A percentile compares a stretch with the other conserved stretches of the same genome.
Evolutionary conservation across 2,329 filamentous ascomycete species (phyloP).

Genomic region (Colletotrichum sp.): DNA sequence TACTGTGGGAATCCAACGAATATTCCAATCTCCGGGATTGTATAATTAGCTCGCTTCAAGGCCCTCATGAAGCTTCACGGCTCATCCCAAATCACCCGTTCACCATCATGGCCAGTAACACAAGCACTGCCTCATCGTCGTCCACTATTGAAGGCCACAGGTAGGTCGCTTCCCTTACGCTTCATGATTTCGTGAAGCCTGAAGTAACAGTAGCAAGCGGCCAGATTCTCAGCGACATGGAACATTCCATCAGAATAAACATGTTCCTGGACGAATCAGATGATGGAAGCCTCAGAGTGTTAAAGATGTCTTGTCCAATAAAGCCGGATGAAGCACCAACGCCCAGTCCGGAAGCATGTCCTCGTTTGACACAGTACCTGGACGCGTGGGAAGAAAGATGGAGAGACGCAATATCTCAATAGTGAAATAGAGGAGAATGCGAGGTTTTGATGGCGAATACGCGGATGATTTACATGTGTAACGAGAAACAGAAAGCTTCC

Average conservation of each 20-base stretch:
- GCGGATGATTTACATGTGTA: neutral
- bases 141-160: neutral
- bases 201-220: neutral
- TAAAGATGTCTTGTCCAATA: neutral
- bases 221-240: fast-evolving
- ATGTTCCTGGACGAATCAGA: neutral
- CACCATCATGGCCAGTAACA: neutral
- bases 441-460: neutral
- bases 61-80: fast-evolving
- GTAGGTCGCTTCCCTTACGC: neutral
- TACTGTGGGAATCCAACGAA: fast-evolving
- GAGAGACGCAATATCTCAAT: neutral
- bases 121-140: neutral
- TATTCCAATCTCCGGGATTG: fast-evolving
- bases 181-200: too few relatives aligned
- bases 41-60: neutral
- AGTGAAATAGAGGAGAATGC: neutral
- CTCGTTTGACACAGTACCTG: neutral
- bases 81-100: neutral
- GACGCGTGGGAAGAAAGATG: neutral
- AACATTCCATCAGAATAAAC: neutral
- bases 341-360: neutral
- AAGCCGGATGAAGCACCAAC: neutral
- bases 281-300: neutral
- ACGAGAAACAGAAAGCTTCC: neutral